Evolutionary conservation across 2,329 filamentous ascomycete species (phyloP), one percentile per base, ranked within the genome.

Genomic region (Zasmidium angulare): DNA sequence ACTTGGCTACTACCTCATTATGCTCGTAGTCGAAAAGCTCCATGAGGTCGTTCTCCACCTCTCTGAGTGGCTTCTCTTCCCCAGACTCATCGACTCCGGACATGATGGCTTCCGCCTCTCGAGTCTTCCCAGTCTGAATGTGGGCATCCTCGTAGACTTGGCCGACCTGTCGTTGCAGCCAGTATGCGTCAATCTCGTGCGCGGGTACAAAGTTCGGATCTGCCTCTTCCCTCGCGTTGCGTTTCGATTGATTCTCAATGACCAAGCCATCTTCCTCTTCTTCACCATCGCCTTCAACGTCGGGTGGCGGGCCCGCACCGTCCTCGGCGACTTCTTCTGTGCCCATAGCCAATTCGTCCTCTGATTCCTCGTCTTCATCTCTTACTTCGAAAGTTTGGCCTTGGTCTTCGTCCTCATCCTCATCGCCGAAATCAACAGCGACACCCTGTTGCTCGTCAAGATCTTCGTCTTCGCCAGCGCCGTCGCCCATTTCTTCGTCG

Each of bases 11-110:
- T 56, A 97, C 83, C 64, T 97, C 92, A 62, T 96, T 91, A 71
- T 97, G 90, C 69, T 98, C 93, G 70, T 96, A 99, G 70, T 99
- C 95, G 68, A 99, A 98, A 0, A 99, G 84, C 69, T 97, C 95
- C 90, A 98, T 98, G 59, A 99, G 82, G 63, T 99, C 95, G 75
- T 99, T 99, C 72, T 99, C 95, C 57, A 98, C 93, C 71, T 99
- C 93, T 69, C 93, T 88, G 26, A 98, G 81, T 14, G 90, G 84
- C 74, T 90, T 93, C 70, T 96, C 91, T 60, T 93, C 88, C 17
- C 89, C 92, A 56, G 89, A 88, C 53, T 84, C 89, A 20, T 72
- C 71, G 2, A 87, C 83, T 48, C 90, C 92, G 26, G 90, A 89
- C 55, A 99, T 83, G 50, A 96, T 92, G 36, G 88, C 85, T 55